A percentile compares a stretch with the other conserved stretches of the same genome.
phyloP scores from a whole-genome alignment of 1,139 yeast species.

The Candida gigantensis region DNA sequence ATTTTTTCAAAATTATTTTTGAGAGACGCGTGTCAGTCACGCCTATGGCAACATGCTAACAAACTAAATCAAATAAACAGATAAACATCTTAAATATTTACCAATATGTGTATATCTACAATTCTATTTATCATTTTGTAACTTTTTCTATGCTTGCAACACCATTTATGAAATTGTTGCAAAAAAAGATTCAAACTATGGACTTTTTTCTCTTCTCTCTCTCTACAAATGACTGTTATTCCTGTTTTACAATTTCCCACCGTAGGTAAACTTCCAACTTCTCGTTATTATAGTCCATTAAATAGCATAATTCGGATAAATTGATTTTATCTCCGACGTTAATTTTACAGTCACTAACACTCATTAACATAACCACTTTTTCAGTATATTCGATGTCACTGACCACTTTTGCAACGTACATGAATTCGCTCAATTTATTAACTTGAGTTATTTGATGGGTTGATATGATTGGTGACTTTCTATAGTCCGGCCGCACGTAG shows the following conservation, averaged over 20 bases:
- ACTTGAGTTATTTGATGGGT: conserved; percentile 12
- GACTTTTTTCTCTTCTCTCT: too few species aligned
- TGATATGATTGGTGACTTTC: conserved; percentile 9
- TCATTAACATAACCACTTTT: conserved; percentile 9
- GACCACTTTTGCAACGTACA: conserved; percentile 7
- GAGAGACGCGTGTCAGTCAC: too few species aligned
- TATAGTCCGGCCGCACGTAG: conserved; percentile 2
- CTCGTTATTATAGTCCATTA: conserved; percentile 5
- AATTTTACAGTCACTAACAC: conserved; percentile 6
- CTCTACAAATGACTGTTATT: too few species aligned
- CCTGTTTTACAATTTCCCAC: conserved; percentile 13
- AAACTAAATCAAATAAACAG: too few species aligned
- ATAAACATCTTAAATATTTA: too few species aligned
- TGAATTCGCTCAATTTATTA: conserved; percentile 10
- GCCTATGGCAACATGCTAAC: too few species aligned
- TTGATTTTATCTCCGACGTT: conserved; percentile 8
- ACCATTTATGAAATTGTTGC: too few species aligned
- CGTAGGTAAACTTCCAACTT: conserved; percentile 11
- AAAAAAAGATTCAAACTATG: too few species aligned
- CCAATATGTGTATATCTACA: too few species aligned
- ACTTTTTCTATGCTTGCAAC: too few species aligned
- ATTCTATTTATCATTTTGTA: too few species aligned
- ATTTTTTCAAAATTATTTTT: too few species aligned
- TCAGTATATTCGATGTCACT: background rate
- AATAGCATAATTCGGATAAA: conserved; percentile 6